A percentile compares a stretch with the other conserved stretches of the same genome.
phyloP scores from a whole-genome alignment of 169 alveolate species.

The Theileria parva region DNA sequence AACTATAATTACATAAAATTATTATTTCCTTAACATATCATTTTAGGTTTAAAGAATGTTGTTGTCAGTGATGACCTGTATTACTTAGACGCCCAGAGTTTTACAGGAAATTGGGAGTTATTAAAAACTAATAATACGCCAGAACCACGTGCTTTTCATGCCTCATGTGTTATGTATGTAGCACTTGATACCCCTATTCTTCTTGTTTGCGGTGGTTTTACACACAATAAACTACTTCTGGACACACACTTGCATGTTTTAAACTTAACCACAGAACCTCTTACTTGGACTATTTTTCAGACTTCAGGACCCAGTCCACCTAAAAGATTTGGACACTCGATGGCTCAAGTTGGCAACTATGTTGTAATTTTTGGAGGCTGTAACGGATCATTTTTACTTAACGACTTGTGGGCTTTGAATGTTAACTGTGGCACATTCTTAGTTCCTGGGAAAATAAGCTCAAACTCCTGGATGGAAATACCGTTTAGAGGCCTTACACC shows the following conservation, averaged over 20 bases:
- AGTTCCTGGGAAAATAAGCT: neutral
- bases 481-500: conserved; percentile 42
- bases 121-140: conserved; percentile 27
- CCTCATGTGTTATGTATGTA: conserved; percentile 46
- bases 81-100: neutral
- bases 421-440: conserved; percentile 15
- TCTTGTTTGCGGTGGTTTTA: conserved; percentile 53
- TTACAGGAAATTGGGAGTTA: conserved; percentile 19
- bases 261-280: neutral
- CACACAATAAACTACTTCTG: conserved; percentile 2
- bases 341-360: conserved; percentile 44
- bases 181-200: conserved; percentile 46
- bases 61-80: conserved; percentile 37
- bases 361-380: conserved; percentile 61
- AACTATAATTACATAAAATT: neutral
- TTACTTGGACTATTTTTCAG: conserved; percentile 20
- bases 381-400: conserved; percentile 21
- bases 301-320: conserved; percentile 37
- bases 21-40: too few relatives aligned
- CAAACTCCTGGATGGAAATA: conserved; percentile 37
- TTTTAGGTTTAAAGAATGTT: conserved; percentile 27
- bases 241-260: conserved; percentile 40
- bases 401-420: conserved; percentile 60
- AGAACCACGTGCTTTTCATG: conserved; percentile 65
- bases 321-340: conserved; percentile 55